Conservation (phyloP, 139 green algal genomes). For the Tetraselmis striata region DNA sequence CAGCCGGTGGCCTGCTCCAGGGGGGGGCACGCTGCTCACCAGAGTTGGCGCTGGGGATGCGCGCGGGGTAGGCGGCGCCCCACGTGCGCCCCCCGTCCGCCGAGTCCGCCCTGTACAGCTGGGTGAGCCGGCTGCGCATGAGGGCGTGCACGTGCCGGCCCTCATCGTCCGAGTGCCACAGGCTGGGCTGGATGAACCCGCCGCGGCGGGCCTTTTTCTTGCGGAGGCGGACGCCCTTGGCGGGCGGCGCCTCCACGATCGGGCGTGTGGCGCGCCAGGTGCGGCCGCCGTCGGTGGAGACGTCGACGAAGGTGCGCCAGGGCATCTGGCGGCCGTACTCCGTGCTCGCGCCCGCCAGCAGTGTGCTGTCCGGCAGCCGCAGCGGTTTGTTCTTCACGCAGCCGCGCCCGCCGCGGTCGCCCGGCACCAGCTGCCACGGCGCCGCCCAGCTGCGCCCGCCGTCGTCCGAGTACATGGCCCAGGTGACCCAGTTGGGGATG, state of each 20-base stretch:
- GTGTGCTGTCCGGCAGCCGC: neutral
- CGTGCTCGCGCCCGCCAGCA: neutral
- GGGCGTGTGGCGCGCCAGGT: neutral
- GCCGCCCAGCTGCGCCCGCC: neutral
- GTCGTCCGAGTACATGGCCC: neutral
- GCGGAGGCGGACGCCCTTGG: too few relatives aligned
- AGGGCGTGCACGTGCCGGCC: neutral
- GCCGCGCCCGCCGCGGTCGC: neutral
- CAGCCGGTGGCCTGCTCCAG: too few relatives aligned
- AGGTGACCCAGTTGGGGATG: neutral
- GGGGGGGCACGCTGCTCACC: too few relatives aligned
- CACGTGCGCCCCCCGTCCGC: neutral
- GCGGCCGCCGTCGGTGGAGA: neutral
- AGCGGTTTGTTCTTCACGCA: neutral
- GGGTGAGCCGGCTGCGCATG: neutral
- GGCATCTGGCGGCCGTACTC: neutral
- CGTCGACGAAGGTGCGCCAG: neutral
- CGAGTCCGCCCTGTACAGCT: neutral
- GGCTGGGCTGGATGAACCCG: neutral
- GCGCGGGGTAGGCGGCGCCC: too few relatives aligned
- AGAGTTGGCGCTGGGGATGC: neutral
- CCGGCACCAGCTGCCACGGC: constrained; percentile 1
- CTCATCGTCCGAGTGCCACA: neutral
- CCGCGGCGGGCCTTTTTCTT: neutral
- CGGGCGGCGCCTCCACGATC: too few relatives aligned